Evolutionary conservation across 202 grass and related monocot species (phyloP).

Genomic region (Saccharum hybrid): DNA sequence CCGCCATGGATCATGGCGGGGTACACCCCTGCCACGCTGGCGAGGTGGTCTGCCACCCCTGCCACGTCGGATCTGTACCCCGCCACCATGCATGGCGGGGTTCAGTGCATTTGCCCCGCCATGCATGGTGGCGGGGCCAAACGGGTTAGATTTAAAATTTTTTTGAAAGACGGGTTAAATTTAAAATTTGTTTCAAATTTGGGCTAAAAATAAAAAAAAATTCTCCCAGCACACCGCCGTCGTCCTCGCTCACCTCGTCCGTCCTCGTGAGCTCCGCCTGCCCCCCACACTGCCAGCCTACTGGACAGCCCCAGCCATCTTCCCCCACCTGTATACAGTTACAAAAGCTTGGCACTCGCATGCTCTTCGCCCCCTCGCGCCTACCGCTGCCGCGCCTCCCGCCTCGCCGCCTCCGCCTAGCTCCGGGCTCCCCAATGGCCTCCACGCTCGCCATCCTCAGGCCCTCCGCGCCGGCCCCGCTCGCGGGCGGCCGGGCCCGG

Average conservation of each 20-base stretch:
- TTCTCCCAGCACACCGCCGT: not conserved
- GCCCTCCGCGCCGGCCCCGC: constrained; percentile 48
- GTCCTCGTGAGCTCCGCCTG: constrained; percentile 55
- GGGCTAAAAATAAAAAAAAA: too few species aligned
- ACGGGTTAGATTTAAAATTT: too few species aligned
- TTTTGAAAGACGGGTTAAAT: too few species aligned
- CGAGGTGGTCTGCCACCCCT: too few species aligned
- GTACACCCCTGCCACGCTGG: too few species aligned
- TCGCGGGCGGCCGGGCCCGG: constrained; percentile 6
- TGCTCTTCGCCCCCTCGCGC: constrained; percentile 47
- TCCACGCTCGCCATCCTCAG: constrained; percentile 53
- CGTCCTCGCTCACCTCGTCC: constrained; percentile 4
- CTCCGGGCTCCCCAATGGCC: constrained; percentile 46
- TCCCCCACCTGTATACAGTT: constrained; percentile 18
- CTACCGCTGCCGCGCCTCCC: constrained; percentile 20
- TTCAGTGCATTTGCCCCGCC: too few species aligned
- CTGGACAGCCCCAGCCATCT: constrained; percentile 39
- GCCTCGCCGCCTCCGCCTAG: constrained; percentile 37
- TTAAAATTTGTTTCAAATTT: too few species aligned
- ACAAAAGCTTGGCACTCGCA: constrained; percentile 46
- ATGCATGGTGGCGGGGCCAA: too few species aligned
- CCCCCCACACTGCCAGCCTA: constrained; percentile 11
- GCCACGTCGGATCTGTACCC: too few species aligned
- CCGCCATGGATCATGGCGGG: too few species aligned
- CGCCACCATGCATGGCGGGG: too few species aligned